Percentiles rank a stretch among this genome's conserved stretches.
Conservation (phyloP, 768 basidiomycete species). For the Clavaria fumosa region DNA sequence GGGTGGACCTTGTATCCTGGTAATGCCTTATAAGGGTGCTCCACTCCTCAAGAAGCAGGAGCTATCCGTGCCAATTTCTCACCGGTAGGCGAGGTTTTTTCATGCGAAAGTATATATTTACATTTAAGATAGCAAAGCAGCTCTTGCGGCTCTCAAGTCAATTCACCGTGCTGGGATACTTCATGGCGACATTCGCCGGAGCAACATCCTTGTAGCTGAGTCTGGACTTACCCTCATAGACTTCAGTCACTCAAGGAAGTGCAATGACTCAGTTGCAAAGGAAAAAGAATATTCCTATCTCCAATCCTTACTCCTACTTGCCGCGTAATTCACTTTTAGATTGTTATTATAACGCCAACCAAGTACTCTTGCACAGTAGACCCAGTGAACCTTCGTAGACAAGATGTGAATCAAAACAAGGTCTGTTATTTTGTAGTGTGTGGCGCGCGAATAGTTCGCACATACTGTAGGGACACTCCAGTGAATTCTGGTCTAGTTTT, state of each 20-base stretch:
- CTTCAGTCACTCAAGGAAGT: constrained; percentile 9
- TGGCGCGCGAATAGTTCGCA: too few species aligned
- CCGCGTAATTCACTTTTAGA: too few species aligned
- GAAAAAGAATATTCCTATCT: constrained; percentile 8
- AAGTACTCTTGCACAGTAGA: too few species aligned
- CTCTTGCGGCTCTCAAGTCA: constrained; percentile 8
- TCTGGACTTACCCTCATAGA: constrained; percentile 11
- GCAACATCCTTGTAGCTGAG: constrained; percentile 10
- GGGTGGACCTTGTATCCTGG: constrained; percentile 10
- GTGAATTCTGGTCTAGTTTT: too few species aligned
- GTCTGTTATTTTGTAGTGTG: too few species aligned
- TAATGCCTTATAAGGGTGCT: constrained; percentile 10
- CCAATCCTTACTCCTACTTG: constrained; percentile 9
- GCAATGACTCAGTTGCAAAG: constrained; percentile 9
- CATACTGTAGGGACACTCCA: too few species aligned
- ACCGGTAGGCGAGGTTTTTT: constrained; percentile 9
- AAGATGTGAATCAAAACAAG: too few species aligned
- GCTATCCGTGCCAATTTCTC: constrained; percentile 6
- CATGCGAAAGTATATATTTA: constrained; percentile 5
- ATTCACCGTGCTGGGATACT: constrained; percentile 12
- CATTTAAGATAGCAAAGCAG: constrained; percentile 9
- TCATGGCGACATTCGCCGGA: constrained; percentile 11
- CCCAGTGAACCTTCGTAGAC: too few species aligned
- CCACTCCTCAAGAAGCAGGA: constrained; percentile 5
- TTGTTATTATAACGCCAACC: too few species aligned